Evolutionary conservation across 257 asterid genomes (phyloP).

Genomic region (Ehretia macrophylla): DNA sequence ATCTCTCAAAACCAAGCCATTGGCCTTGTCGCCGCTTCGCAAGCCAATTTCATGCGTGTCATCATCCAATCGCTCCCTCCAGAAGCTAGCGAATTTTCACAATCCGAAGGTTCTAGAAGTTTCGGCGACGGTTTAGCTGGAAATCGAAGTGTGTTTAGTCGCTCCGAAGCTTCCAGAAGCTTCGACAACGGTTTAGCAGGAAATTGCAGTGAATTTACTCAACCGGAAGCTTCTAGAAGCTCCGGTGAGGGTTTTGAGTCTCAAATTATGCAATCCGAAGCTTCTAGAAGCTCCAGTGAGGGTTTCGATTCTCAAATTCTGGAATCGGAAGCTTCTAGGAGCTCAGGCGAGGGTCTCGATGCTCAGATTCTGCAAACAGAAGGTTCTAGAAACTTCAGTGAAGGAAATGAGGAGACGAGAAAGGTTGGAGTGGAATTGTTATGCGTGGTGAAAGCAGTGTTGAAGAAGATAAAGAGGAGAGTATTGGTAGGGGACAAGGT

Average conservation of each 20-base stretch:
- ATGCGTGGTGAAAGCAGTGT: conserved; percentile 85
- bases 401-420: conserved; percentile 22
- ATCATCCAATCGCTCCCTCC: conserved; percentile 48
- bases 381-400: conserved; percentile 6
- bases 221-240: conserved; percentile 10
- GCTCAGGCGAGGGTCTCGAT: conserved; percentile 4
- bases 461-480: conserved; percentile 91
- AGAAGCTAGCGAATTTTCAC: conserved; percentile 1
- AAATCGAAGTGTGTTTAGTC: not conserved
- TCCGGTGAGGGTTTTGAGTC: not conserved
- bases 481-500: conserved; percentile 94
- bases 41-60: conserved; percentile 97
- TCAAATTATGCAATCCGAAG: not conserved
- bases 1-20: conserved; percentile 67
- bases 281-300: conserved; percentile 2
- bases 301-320: not conserved
- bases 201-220: no score
- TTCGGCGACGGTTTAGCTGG: not conserved
- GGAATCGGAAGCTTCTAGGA: not conserved
- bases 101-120: not conserved
- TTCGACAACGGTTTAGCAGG: not conserved
- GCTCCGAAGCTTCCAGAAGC: conserved; percentile 7
- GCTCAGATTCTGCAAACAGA: not conserved
- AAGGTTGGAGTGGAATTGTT: conserved; percentile 62
- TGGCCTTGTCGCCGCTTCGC: conserved; percentile 81